phyloP scores from a whole-genome alignment of 345 rosid genomes.

The Kernera saxatilis region DNA sequence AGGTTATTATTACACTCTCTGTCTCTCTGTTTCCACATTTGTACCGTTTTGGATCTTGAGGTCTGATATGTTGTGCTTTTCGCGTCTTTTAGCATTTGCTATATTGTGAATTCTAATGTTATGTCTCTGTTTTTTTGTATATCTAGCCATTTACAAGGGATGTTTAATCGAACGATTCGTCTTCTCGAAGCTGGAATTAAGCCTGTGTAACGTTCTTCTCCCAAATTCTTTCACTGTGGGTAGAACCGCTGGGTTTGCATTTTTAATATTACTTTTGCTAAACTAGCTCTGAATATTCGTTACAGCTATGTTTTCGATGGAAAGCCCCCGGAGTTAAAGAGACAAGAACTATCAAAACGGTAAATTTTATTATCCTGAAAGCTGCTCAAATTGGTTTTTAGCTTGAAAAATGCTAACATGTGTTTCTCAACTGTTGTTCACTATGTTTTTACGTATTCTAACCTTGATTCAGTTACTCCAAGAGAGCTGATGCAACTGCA shows the following conservation, averaged over 20 bases:
- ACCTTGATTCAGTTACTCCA: conserved; percentile 51
- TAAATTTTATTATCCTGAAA: neutral
- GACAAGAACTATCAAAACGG: conserved; percentile 90
- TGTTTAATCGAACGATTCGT: conserved; percentile 88
- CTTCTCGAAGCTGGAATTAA: conserved; percentile 95
- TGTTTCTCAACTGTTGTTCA: neutral
- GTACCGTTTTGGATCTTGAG: neutral
- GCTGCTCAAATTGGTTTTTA: neutral
- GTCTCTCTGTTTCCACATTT: neutral
- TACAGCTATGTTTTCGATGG: conserved; percentile 88
- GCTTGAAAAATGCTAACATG: neutral
- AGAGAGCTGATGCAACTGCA: conserved; percentile 74
- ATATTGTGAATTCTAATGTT: neutral
- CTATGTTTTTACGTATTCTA: neutral
- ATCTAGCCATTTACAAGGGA: conserved; percentile 85
- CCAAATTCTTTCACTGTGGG: neutral
- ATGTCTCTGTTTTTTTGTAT: neutral
- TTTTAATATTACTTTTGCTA: neutral
- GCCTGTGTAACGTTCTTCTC: conserved; percentile 60
- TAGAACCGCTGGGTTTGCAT: neutral
- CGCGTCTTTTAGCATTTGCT: neutral
- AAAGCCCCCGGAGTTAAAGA: conserved; percentile 82
- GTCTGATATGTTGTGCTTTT: neutral
- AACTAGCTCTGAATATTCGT: neutral
- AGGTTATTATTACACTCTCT: conserved; percentile 35